phyloP scores from a whole-genome alignment of 192 early-diverging fungal species.

The Coemansia sp. region DNA sequence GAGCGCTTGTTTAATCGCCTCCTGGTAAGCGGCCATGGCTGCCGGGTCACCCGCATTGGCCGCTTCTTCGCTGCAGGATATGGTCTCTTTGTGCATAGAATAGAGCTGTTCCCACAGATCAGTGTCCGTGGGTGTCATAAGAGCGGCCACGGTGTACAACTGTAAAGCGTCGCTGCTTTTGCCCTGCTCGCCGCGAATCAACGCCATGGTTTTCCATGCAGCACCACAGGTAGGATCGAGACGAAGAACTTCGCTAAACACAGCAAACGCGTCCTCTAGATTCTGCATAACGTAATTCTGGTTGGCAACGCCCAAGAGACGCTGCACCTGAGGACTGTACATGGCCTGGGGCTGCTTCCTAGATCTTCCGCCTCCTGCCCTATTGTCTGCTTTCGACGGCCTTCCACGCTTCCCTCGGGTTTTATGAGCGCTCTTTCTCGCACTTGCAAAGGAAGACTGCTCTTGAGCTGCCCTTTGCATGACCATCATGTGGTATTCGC shows the following conservation, averaged over 20 bases:
- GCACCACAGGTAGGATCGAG: slow-evolving; percentile 62
- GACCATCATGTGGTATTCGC: slow-evolving; percentile 19
- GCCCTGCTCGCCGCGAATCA: slow-evolving; percentile 85
- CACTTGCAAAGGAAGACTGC: slow-evolving; percentile 11
- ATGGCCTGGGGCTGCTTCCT: neutral
- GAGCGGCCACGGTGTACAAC: slow-evolving; percentile 84
- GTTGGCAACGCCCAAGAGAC: slow-evolving; percentile 74
- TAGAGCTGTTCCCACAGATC: slow-evolving; percentile 81
- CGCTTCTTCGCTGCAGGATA: neutral
- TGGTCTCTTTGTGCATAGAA: slow-evolving; percentile 60
- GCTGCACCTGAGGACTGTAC: slow-evolving; percentile 52
- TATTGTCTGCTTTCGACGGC: neutral
- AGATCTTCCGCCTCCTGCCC: neutral
- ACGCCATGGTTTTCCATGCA: slow-evolving; percentile 86
- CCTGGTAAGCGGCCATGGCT: slow-evolving; percentile 48
- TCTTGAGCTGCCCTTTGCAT: slow-evolving; percentile 15
- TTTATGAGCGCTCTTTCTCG: neutral
- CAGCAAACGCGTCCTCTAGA: slow-evolving; percentile 64
- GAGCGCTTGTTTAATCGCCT: slow-evolving; percentile 67
- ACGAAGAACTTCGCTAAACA: slow-evolving; percentile 75
- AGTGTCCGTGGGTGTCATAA: slow-evolving; percentile 68
- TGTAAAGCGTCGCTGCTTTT: slow-evolving; percentile 67
- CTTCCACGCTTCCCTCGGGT: neutral
- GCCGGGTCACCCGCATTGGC: slow-evolving; percentile 9
- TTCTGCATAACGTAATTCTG: slow-evolving; percentile 64